phyloP scores from a whole-genome alignment of 345 rosid genomes.

The Eucalyptus urophylla region DNA sequence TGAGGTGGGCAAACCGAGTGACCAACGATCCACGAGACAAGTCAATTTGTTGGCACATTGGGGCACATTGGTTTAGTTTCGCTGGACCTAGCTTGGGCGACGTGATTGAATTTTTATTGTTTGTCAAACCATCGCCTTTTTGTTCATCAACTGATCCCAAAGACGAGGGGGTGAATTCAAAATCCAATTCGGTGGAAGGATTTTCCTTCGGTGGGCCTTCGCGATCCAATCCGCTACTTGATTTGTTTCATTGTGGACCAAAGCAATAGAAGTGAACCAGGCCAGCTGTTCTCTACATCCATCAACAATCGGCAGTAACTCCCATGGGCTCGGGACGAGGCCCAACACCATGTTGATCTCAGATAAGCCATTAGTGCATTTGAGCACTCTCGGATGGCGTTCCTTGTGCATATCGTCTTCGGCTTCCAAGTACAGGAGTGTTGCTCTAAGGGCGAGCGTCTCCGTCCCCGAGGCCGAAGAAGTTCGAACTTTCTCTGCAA shows the following conservation, averaged over 20 bases:
- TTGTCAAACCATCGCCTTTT: too few species aligned
- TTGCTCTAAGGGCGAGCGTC: neutral
- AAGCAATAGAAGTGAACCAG: accelerated
- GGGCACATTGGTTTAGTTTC: too few species aligned
- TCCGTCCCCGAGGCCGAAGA: neutral
- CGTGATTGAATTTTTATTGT: too few species aligned
- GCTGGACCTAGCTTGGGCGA: too few species aligned
- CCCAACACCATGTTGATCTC: neutral
- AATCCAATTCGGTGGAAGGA: accelerated
- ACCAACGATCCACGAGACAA: too few species aligned
- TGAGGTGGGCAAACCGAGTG: too few species aligned
- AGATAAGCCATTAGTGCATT: neutral
- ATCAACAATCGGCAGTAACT: neutral
- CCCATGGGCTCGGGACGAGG: neutral
- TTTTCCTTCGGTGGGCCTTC: too few species aligned
- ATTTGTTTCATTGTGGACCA: neutral
- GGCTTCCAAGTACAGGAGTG: neutral
- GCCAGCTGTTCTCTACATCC: neutral
- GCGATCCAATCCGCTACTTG: accelerated
- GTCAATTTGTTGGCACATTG: too few species aligned
- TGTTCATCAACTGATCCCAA: neutral
- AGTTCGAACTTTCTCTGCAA: neutral
- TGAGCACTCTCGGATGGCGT: neutral
- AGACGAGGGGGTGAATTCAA: neutral
- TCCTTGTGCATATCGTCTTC: neutral